Base-by-base conservation (phyloP, 2,329 filamentous ascomycete genomes). In the Fusarium fracticaudum region DNA sequence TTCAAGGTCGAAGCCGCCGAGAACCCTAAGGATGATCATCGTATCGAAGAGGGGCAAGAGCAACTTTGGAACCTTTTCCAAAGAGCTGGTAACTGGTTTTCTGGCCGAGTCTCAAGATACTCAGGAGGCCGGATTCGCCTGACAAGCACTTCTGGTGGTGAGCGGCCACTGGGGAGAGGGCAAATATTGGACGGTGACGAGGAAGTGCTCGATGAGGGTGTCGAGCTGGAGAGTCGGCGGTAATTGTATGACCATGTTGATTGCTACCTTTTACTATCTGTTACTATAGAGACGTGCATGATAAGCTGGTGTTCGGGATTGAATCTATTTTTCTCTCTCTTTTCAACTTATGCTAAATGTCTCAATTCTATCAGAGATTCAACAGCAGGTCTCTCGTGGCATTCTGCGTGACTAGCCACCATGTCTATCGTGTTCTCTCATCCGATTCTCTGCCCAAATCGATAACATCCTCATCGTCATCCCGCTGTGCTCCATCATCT, bases 1-100 rank as follows among this genome's bases (percentile, higher is more conserved):
- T 98, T 98, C 89, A 97, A 96, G 85, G 94, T 93, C 2, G 96
- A 99, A 82, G 94, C 94, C 14, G 91, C 93, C 47, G 95, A 96
- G 83, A 91, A 94, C 77, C 90, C 90, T 8, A 88, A 89, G 67
- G 87, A 90, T 38, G 90, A 92, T 65, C 84, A 87, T 50, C 83
- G 85, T 33, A 82, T 90, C 61, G 82, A 86, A 40, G 88, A 90
- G 67, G 84, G 86, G 8, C 90, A 94, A 79, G 92, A 93, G 78
- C 86, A 86, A 72, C 80, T 95, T 3, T 94, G 92, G 92, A 84
- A 80, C 11, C 71, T 88, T 12, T 85, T 94, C 45, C 86, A 84
- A 62, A 82, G 80, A 18, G 84, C 86, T 2, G 89, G 87, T 0
- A 83, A 82, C 9, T 93, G 91, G 91, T 81, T 93, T 20, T 87